These are phyloP conservation scores for Mariannaea elegans DNA, from an alignment of 2,329 filamentous ascomycete species.

Conservation along the genomic window DNA sequence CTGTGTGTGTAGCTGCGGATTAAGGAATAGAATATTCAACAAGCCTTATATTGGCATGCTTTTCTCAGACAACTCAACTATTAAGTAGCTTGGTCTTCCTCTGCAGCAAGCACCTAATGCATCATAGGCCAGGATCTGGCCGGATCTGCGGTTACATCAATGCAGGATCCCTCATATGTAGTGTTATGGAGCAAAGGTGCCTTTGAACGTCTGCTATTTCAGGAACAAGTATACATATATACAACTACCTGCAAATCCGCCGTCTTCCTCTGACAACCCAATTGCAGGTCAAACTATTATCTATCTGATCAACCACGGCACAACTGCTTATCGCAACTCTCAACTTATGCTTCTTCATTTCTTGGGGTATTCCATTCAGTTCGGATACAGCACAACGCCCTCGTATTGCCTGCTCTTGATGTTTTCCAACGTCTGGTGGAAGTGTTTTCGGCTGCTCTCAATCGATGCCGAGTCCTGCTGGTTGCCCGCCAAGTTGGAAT, in stretches of 20 bases:
- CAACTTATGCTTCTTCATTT: slow-evolving; percentile 12
- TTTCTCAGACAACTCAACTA: not conserved
- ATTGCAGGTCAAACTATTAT: slow-evolving; percentile 36
- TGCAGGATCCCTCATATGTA: not conserved
- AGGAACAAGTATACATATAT: slow-evolving; percentile 41
- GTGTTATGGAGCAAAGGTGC: not conserved
- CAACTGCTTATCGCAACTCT: slow-evolving; percentile 21
- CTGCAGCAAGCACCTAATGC: not conserved
- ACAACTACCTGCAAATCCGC: slow-evolving; percentile 35
- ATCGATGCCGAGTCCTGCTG: slow-evolving; percentile 82
- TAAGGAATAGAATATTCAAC: too few relatives aligned
- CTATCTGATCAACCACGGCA: slow-evolving; percentile 34
- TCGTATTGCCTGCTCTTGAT: slow-evolving; percentile 93
- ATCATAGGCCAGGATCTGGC: too few relatives aligned
- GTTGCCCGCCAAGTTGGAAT: slow-evolving; percentile 91
- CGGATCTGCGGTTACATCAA: not conserved
- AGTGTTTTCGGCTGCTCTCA: slow-evolving; percentile 92
- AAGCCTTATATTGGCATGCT: too few relatives aligned
- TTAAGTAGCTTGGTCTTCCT: not conserved
- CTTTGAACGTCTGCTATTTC: slow-evolving; percentile 14
- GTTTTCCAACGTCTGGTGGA: slow-evolving; percentile 93
- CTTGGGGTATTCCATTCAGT: slow-evolving; percentile 34
- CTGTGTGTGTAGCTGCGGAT: too few relatives aligned
- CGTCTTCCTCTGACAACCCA: slow-evolving; percentile 11
- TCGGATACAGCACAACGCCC: slow-evolving; percentile 79